Evolutionary conservation across 768 basidiomycete genomes (phyloP), one percentile per base, ranked within the genome.

Genomic region (Tephrocybe sp.): DNA sequence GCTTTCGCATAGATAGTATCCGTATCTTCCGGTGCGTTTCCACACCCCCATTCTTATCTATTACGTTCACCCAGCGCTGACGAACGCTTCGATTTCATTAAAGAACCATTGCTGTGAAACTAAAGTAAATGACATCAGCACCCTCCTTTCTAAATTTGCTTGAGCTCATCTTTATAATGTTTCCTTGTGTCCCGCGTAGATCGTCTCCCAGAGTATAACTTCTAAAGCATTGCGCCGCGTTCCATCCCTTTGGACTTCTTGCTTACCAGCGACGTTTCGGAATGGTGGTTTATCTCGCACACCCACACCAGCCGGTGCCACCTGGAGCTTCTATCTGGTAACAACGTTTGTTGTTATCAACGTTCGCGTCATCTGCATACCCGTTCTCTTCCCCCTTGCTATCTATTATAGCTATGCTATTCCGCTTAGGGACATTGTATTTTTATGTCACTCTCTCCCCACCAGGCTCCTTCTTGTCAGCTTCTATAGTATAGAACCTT

Each of bases 71-170:
- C n/a, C n/a, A 16, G 18, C 21, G 21, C 37, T 39, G 12, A 44
- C 37, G 10, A 40, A n/a, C n/a, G n/a, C n/a, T 12, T 29, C 25
- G 5, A 27, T 27, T n/a, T 13, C 41, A 12, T 12, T 10, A 30
- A 25, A 58, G 57, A 56, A 58, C 43, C 49, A 51, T 58, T 23
- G 57, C 49, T 16, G 52, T 56, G 27, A 58, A 58, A 47, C 39
- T 58, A 58, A 58, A 49, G 57, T 58, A 23, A 52, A n/a, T 34
- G 27, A 33, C 34, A n/a, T 18, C 13, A 34, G 2, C 2, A 33
- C 42, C 50, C 27, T 12, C 43, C 42, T 12, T 18, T 38, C 43
- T 23, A 13, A 9, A 38, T 16, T n/a, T 21, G 4, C 16, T 21
- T 27, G 18, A 21, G 25, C 19, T 23, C 10, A 7, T 15, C 16